Percentiles rank a stretch among this genome's conserved stretches.
These are phyloP conservation scores for Skeletonema potamos DNA, from an alignment of 108 stramenopile genomes.

Conservation along the genomic window DNA sequence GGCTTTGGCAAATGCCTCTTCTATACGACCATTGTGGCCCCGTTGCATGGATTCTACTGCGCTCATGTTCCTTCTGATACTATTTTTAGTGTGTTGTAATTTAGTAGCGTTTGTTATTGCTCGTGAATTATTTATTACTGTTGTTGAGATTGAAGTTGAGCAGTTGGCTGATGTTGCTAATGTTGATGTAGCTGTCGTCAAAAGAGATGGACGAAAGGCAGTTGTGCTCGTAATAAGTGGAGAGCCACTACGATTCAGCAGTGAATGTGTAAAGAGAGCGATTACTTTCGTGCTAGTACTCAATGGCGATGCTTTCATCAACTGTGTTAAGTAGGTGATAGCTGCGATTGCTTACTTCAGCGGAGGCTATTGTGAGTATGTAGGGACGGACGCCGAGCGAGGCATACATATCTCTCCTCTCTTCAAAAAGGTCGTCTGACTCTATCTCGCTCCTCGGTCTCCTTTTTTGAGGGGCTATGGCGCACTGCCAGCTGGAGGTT, in stretches of 20 bases:
- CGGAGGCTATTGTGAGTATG: no score
- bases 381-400: no score
- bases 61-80: background rate
- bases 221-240: background rate
- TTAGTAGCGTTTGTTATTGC: background rate
- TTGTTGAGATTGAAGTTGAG: background rate
- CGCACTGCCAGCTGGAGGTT: no score
- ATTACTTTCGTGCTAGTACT: background rate
- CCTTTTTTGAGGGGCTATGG: no score
- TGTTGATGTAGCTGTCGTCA: background rate
- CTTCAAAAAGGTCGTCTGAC: no score
- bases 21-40: conserved; percentile 77
- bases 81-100: background rate
- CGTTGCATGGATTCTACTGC: conserved; percentile 58
- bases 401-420: no score
- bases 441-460: no score
- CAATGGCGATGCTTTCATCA: background rate
- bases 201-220: background rate
- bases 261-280: conserved; percentile 1
- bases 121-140: background rate
- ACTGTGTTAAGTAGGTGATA: no score
- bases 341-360: no score
- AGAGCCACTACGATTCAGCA: background rate
- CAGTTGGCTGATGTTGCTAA: background rate
- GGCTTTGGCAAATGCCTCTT: conserved; percentile 79